Conservation (phyloP, 2,329 filamentous ascomycete genomes). For the Verticillium longisporum region DNA sequence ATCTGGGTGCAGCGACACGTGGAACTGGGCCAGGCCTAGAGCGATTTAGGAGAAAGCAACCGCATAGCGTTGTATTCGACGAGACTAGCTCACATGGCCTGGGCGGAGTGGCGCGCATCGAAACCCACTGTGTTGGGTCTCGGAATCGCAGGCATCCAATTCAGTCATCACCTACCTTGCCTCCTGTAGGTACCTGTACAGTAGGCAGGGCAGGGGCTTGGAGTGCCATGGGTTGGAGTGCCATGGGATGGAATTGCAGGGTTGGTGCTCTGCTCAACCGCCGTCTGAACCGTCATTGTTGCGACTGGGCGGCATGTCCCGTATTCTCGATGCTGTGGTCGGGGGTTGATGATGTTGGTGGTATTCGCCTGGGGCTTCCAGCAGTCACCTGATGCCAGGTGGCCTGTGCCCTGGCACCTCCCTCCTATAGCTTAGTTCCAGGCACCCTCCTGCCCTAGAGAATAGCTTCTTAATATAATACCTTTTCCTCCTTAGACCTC, state of each 20-base stretch:
- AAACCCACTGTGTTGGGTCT: slow-evolving; percentile 9
- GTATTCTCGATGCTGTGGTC: neutral
- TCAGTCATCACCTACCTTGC: no score
- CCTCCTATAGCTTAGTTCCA: no score
- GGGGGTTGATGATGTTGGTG: neutral
- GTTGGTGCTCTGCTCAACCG: no score
- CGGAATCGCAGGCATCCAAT: neutral
- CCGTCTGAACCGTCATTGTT: neutral
- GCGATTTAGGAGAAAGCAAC: slow-evolving; percentile 1
- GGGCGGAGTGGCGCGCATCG: slow-evolving; percentile 8
- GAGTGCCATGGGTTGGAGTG: no score
- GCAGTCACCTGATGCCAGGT: no score
- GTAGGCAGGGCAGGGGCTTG: neutral
- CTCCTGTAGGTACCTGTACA: no score
- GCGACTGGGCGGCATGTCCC: neutral
- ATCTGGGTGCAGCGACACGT: slow-evolving; percentile 4
- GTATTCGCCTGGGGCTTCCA: no score
- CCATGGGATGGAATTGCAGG: neutral
- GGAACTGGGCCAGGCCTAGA: slow-evolving; percentile 1
- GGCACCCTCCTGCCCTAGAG: no score
- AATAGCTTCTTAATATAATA: no score
- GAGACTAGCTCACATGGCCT: slow-evolving; percentile 2
- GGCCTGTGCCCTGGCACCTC: no score
- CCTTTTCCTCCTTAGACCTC: no score
- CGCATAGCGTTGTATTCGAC: neutral